These are phyloP conservation scores for Annulohypoxylon moriforme DNA, from an alignment of 495 filamentous ascomycete species.

Conservation along the genomic window DNA sequence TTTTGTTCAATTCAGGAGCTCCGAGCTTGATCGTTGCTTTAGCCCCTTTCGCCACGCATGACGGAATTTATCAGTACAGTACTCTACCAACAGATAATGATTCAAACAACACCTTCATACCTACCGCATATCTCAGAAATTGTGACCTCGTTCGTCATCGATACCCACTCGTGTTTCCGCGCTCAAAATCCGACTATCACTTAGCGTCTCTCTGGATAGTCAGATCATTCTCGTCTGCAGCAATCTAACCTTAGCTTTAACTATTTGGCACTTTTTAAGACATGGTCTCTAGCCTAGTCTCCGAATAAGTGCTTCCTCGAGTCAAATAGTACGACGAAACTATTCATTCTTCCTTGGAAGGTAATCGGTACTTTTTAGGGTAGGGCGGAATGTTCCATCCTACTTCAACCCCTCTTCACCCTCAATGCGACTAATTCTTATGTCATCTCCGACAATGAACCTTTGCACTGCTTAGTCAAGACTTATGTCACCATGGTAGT, in stretches of 20 bases:
- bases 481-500: no score
- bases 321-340: background rate
- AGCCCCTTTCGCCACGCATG: background rate
- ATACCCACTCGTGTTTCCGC: background rate
- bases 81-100: background rate
- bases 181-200: background rate
- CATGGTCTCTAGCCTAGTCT: background rate
- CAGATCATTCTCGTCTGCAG: background rate
- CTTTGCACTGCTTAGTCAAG: no score
- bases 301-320: background rate
- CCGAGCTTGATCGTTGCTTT: background rate
- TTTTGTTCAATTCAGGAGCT: background rate
- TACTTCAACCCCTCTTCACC: no score
- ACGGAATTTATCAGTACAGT: background rate
- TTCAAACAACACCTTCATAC: background rate
- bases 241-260: background rate
- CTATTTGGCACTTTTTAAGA: background rate
- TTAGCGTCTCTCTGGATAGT: background rate
- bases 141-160: background rate
- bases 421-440: no score
- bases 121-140: background rate
- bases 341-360: background rate
- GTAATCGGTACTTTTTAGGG: no score
- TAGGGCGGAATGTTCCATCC: no score
- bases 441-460: no score